These are phyloP conservation scores for Tetrahymena malaccensis DNA, from an alignment of 73 alveolate genomes.

Conservation along the genomic window DNA sequence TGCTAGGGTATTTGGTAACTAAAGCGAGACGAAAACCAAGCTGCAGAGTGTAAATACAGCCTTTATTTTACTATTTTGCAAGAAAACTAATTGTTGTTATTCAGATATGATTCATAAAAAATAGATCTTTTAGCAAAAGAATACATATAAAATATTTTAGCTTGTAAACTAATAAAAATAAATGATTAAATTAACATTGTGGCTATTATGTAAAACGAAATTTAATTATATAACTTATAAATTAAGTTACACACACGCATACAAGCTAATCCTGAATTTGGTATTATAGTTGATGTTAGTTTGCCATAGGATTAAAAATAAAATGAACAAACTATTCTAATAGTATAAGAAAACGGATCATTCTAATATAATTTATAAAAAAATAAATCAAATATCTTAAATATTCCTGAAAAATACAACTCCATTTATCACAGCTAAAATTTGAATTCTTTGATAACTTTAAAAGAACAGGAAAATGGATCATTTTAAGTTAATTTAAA, in stretches of 20 bases:
- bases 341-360: neutral
- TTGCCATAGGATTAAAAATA: neutral
- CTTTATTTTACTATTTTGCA: neutral
- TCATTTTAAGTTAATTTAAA: neutral
- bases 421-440: neutral
- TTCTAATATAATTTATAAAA: neutral
- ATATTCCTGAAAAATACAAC: neutral
- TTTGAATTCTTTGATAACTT: neutral
- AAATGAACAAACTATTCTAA: neutral
- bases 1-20: neutral
- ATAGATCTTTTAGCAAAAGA: neutral
- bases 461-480: neutral
- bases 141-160: neutral
- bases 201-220: neutral
- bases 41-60: neutral
- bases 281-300: neutral
- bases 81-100: neutral
- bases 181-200: neutral
- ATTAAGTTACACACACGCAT: neutral
- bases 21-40: neutral
- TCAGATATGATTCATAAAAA: neutral
- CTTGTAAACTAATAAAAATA: neutral
- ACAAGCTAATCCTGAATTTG: neutral
- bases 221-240: neutral
- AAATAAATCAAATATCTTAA: neutral